phyloP scores from a whole-genome alignment of 2,329 filamentous ascomycete species.

The Magnaporthiopsis poae region DNA sequence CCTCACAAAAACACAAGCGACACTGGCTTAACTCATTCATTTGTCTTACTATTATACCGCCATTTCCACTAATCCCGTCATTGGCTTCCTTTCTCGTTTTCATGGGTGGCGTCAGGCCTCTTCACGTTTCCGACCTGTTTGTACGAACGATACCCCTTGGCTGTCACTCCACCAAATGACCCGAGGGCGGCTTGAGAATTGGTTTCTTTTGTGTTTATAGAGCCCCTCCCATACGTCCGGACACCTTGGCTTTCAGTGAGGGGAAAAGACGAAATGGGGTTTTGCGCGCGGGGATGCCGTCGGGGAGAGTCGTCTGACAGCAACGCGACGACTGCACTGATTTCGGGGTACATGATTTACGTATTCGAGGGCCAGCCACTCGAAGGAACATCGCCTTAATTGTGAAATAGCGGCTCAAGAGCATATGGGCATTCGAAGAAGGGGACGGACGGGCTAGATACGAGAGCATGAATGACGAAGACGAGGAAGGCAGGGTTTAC shows the following conservation, averaged over 20 bases:
- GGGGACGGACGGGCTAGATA: not conserved
- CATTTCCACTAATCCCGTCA: not conserved
- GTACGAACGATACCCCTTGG: not conserved
- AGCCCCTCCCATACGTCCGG: not conserved
- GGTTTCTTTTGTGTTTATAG: not conserved
- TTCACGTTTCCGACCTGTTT: not conserved
- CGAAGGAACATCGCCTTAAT: not conserved
- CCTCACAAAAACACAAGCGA: not conserved
- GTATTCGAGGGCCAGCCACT: not conserved
- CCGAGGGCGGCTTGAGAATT: not conserved
- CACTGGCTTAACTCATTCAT: not conserved
- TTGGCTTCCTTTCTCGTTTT: not conserved
- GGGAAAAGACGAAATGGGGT: not conserved
- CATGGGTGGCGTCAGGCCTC: not conserved
- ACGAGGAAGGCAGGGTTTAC: not conserved
- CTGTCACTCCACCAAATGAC: not conserved
- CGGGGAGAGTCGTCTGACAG: not conserved
- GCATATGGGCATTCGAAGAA: not conserved
- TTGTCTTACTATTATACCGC: not conserved
- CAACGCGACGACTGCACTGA: not conserved
- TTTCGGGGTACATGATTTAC: not conserved
- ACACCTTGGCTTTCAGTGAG: not conserved
- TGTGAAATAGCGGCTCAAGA: not conserved
- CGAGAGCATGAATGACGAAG: not conserved
- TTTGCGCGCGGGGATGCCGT: not conserved